phyloP scores from a whole-genome alignment of 257 asterid species.

The Solanum acaule region DNA sequence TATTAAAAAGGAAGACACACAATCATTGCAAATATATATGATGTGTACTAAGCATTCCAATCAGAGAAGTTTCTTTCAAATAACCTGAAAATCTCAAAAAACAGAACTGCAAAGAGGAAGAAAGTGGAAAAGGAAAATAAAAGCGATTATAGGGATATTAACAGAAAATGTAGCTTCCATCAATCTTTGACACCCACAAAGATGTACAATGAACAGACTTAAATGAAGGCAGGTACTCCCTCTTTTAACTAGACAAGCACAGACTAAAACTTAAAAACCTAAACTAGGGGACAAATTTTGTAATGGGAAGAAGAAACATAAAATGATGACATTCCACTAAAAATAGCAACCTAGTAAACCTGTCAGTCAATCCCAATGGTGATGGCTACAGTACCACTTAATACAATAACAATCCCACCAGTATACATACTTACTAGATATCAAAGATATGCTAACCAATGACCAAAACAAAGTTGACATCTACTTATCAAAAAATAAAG shows the following conservation, averaged over 20 bases:
- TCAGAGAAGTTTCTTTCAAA: neutral
- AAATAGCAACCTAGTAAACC: neutral
- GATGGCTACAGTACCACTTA: neutral
- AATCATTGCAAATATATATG: neutral
- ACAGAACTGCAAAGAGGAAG: neutral
- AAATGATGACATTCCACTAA: neutral
- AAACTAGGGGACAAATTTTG: neutral
- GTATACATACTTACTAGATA: neutral
- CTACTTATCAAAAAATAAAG: neutral
- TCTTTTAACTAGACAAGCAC: neutral
- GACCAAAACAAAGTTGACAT: neutral
- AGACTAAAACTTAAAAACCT: neutral
- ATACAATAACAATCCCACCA: neutral
- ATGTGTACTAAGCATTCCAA: neutral
- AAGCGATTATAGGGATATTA: neutral
- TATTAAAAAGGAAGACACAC: conserved; percentile 8
- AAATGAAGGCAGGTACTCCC: neutral
- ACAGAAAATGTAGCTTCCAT: neutral
- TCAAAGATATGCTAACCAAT: neutral
- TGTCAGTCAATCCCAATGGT: neutral
- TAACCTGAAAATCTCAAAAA: neutral
- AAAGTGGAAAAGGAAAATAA: neutral
- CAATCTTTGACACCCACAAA: neutral
- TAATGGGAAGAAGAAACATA: neutral
- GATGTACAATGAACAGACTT: neutral